Evolutionary conservation across 192 early-diverging fungal genomes (phyloP), one percentile per base, ranked within the genome.

Genomic region (Rhizophlyctis rosea): DNA sequence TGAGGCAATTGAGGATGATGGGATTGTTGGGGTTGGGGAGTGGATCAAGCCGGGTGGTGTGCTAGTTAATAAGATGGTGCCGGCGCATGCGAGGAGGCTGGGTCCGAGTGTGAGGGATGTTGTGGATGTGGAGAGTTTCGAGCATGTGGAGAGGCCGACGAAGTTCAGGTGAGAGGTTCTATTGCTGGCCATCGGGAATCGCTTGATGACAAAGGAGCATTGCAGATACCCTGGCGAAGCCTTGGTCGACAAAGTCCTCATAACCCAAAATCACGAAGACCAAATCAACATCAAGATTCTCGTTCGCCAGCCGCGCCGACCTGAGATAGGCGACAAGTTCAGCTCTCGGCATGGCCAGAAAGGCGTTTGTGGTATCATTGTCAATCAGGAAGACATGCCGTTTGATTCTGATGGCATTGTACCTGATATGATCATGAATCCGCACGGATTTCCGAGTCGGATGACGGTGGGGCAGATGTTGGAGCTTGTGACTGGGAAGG

Each of bases 401-500:
- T 99, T 99, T 65, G 89, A 89, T 35, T 95, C 98, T 71, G 83
- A 89, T 0, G 96, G 96, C 21, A 96, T 99, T 69, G 86, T 92
- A 62, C 96, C 96, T 24, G 95, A 99, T 76, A 87, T 98, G 57
- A 99, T 98, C 68, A 98, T 99, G 82, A 98, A 98, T 75, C 96
- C 96, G 55, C 96, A 99, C 71, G 96, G 95, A 65, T 99, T 99
- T 86, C 96, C 96, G 34, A 95, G 93, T 13, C 92, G 96, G 68
- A 99, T 99, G 96, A 99, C 96, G 13, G 97, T 99, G 67, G 96
- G 96, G 62, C 98, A 98, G 96, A 96, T 99, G 85, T 92, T 99
- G 51, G 96, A 99, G 78, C 87, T 83, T 67, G 84, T 99, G 59
- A 95, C 96, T 9, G 96, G 90, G 61, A 99, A 99, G 75, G 87